Evolutionary conservation across 179 eudicot species (phyloP), one percentile per base, ranked within the genome.

Genomic region (Corrigiola litoralis): DNA sequence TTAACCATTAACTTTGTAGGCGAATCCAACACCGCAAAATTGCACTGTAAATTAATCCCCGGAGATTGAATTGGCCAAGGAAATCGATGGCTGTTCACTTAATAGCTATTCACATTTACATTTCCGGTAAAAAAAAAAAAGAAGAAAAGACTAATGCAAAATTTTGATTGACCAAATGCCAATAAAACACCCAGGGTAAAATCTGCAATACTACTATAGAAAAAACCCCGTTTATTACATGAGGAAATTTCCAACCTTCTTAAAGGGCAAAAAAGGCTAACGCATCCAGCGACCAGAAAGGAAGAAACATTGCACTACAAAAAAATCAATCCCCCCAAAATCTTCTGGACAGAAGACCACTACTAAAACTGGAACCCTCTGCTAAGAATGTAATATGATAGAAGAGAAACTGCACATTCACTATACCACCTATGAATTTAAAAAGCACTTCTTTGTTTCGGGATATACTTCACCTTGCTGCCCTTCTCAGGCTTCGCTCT

Each of bases 331-430:
- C 55, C 52, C 77, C 58, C 52, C 72, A 77, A 72, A 72, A 68
- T 50, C 53, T 76, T 60, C 64, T 58, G 36, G 71, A 75, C 85
- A 77, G 83, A 85, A 78, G 85, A 78, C 84, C 85, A 55, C 73
- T 72, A 61, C 71, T 72, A 76, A 70, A 81, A 79, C 71, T 74
- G 74, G 81, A 73, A 85, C 77, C 81, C 79, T 78, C 85, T 71
- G 78, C 81, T 66, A 65, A 58, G 57, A 82, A 71, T 64, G 79
- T 61, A 51, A 71, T 71, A 44, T 61, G 75, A 54, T 45, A 42
- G 49, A 45, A 59, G 48, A 60, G 70, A 57, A 61, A 61, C 79
- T 76, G 69, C 79, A 75, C 79, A 75, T 52, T 48, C 60, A 55
- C 79, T 70, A 65, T 59, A 66, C 52, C 71, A 46, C 46, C 58